Base-by-base conservation (phyloP, 331 rosid genomes). In the Quercus lobata region DNA sequence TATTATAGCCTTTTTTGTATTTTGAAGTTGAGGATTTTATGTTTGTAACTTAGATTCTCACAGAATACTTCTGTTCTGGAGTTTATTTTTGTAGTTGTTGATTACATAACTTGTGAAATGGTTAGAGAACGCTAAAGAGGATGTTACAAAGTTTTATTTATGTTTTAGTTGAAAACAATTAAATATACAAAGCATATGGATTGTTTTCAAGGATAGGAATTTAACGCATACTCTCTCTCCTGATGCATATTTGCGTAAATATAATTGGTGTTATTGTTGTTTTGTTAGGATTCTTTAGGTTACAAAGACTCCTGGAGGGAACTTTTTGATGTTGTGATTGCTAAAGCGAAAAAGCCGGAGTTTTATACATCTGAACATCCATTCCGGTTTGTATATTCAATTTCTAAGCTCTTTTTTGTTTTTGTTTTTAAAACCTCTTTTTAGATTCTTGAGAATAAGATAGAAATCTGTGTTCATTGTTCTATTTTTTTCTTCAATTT, bases 321-420 rank as follows among this genome's bases (percentile, higher is more conserved):
- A 58, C 90, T 95, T 65, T 95, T 95, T 87, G 97, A 95, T 77
- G 99, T 95, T 61, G 97, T 95, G 89, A 92, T 95, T 77, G 97
- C 97, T 57, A 86, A 91, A 86, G 99, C 99, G 66, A 90, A 93
- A 70, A 95, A 95, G 86, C 97, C 99, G 65, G 88, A 81, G 57
- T 95, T 95, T 87, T 92, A 95, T 88, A 92, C 92, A 52, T 92
- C 96, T 17, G 97, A 95, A 82, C 99, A 92, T 87, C 99, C 97
- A 9, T 95, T 95, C 85, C 97, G 97, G 99, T 95, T 57, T 79
- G 93, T 83, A 84, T 77, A 86, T 81, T 74, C 11, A 37, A 34
- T 71, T 54, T 77, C 79, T 78, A 21, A 62, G 52, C 63, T 53
- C 77, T 73, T 12, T 49, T 49, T 49, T 49, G 5, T 49, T 49